Percentiles rank a stretch among this genome's conserved stretches.
Evolutionary conservation across 2,329 filamentous ascomycete genomes (phyloP).

Genomic region (Lasiodiplodia sp.): DNA sequence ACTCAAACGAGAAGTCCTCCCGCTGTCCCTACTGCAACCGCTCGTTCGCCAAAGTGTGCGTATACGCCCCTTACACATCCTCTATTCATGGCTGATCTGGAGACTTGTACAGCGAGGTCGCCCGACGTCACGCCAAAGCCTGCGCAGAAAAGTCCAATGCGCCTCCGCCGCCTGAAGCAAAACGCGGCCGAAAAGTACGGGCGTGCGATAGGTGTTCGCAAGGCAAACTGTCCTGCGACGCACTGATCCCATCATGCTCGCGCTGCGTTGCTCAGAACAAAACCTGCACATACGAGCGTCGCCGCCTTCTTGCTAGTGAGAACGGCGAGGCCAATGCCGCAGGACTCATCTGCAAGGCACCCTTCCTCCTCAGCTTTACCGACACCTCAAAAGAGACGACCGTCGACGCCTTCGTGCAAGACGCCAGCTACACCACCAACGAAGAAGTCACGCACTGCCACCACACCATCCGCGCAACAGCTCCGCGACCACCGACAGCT

Average conservation of each 20-base stretch:
- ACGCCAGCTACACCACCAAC: background rate
- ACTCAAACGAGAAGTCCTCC: slow-evolving; percentile 2
- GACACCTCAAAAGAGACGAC: slow-evolving; percentile 14
- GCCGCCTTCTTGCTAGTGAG: background rate
- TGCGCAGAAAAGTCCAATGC: slow-evolving; percentile 24
- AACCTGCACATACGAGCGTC: slow-evolving; percentile 22
- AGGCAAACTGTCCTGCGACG: slow-evolving; percentile 29
- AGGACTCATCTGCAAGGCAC: background rate
- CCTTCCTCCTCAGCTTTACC: slow-evolving; percentile 29
- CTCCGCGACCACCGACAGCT: too few species aligned
- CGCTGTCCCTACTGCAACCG: slow-evolving; percentile 4
- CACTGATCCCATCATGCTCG: slow-evolving; percentile 19
- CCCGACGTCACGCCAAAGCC: slow-evolving; percentile 25
- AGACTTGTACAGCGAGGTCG: slow-evolving; percentile 27
- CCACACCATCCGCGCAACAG: background rate
- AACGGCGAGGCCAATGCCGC: background rate
- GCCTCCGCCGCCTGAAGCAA: slow-evolving; percentile 17
- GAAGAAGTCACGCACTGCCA: background rate
- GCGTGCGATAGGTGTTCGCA: slow-evolving; percentile 31
- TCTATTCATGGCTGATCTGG: background rate
- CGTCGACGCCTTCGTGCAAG: background rate
- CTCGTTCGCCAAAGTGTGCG: slow-evolving; percentile 2
- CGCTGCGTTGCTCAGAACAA: slow-evolving; percentile 27
- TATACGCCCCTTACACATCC: background rate
- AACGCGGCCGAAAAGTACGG: slow-evolving; percentile 27